phyloP scores from a whole-genome alignment of 176 grass and related monocot species.

The Dendrocalamus sinicus region DNA sequence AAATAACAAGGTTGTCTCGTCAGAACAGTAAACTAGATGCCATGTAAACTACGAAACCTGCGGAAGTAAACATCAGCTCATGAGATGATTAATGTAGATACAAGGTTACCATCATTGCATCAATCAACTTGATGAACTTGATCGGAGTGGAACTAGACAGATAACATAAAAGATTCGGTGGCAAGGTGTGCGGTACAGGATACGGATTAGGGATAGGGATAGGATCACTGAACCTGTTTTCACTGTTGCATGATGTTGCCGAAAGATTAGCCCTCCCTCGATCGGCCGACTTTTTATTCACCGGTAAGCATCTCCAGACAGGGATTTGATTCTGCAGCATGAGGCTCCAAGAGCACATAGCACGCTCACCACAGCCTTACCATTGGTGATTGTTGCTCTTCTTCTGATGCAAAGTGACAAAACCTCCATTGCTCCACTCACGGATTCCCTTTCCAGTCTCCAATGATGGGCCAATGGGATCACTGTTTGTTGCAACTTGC shows the following conservation, averaged over 20 bases:
- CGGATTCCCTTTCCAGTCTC: neutral
- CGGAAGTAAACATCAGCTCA: neutral
- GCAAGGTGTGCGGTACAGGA: conserved; percentile 33
- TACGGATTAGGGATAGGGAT: conserved; percentile 13
- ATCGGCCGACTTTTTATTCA: neutral
- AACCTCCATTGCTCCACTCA: conserved; percentile 19
- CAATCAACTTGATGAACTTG: neutral
- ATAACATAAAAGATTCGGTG: conserved; percentile 28
- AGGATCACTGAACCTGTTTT: neutral
- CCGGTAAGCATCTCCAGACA: neutral
- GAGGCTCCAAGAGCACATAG: conserved; percentile 8
- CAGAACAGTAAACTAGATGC: neutral
- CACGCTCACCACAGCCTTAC: neutral
- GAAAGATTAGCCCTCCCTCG: neutral
- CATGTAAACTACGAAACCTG: neutral
- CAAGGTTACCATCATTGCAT: conserved; percentile 14
- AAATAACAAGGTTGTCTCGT: neutral
- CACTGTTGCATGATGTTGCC: conserved; percentile 24
- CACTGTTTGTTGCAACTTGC: neutral
- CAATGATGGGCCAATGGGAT: conserved; percentile 8
- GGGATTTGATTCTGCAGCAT: conserved; percentile 18
- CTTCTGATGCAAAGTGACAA: neutral
- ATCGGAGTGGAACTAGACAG: neutral
- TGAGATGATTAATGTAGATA: conserved; percentile 22
- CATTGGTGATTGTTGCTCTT: neutral